A percentile compares a stretch with the other conserved stretches of the same genome.
Conservation (phyloP, 2,329 filamentous ascomycete species). For the Helicocarpus griseus region DNA sequence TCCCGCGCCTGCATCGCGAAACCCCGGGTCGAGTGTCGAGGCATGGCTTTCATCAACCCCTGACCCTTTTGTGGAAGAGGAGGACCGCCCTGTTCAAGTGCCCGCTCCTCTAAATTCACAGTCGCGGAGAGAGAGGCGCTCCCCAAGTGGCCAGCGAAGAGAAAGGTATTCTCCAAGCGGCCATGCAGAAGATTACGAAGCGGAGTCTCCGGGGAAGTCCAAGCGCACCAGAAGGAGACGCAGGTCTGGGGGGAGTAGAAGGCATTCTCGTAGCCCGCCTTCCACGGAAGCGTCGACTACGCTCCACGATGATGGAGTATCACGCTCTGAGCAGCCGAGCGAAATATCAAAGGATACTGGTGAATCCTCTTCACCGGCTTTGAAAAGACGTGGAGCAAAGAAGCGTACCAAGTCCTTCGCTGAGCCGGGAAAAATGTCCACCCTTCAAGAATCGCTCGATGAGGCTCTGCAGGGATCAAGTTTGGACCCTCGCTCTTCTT, state of each 20-base stretch:
- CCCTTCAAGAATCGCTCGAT: conserved; percentile 18
- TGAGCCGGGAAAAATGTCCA: conserved; percentile 14
- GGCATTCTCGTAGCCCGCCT: neutral
- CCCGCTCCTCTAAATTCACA: conserved; percentile 31
- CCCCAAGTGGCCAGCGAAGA: neutral
- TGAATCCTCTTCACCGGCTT: conserved; percentile 15
- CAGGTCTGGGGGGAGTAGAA: neutral
- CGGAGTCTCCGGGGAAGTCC: neutral
- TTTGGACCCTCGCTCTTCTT: conserved; percentile 20
- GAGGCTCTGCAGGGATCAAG: conserved; percentile 16
- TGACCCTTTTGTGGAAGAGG: conserved; percentile 44
- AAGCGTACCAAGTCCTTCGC: conserved; percentile 11
- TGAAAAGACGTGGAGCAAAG: conserved; percentile 19
- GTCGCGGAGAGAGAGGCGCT: conserved; percentile 22
- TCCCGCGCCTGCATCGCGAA: conserved; percentile 28
- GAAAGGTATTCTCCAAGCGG: too few species aligned
- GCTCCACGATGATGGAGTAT: neutral
- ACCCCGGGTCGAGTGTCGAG: conserved; percentile 46
- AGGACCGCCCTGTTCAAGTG: conserved; percentile 25
- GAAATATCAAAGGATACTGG: conserved; percentile 5
- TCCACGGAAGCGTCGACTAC: neutral
- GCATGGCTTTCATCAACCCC: conserved; percentile 51
- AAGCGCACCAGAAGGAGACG: neutral
- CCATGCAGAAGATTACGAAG: neutral
- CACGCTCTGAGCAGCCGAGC: neutral